These are phyloP conservation scores for Helicocarpus griseus DNA, from an alignment of 2,329 filamentous ascomycete genomes.

Conservation along the genomic window DNA sequence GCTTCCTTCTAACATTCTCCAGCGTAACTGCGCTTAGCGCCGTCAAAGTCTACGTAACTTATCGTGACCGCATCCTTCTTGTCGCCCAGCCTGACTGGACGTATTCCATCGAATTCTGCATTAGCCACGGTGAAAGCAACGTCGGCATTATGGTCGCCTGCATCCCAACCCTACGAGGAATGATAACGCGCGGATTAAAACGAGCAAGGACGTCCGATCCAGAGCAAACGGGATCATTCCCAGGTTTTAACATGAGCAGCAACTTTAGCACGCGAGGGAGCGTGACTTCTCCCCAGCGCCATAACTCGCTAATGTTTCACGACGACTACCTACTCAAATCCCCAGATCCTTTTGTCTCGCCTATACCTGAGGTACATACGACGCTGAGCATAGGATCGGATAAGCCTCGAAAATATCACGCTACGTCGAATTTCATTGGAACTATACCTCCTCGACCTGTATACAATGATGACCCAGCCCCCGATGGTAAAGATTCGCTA, in stretches of 20 bases:
- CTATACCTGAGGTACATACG: not conserved
- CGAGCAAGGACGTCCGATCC: not conserved
- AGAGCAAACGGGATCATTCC: not conserved
- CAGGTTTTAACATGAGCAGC: not conserved
- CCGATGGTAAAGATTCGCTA: too few species aligned
- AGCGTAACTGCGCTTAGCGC: slow-evolving; percentile 31
- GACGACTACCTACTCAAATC: not conserved
- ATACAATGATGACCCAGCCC: not conserved
- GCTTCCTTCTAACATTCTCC: slow-evolving; percentile 3
- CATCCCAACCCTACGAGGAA: slow-evolving; percentile 31
- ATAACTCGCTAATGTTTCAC: not conserved
- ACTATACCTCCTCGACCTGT: not conserved
- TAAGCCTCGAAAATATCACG: not conserved
- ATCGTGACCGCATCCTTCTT: slow-evolving; percentile 29
- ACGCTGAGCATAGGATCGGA: not conserved
- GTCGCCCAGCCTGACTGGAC: slow-evolving; percentile 30
- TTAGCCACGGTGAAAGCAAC: slow-evolving; percentile 33
- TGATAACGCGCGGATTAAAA: slow-evolving; percentile 30
- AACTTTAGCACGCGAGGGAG: not conserved
- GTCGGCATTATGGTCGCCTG: slow-evolving; percentile 34
- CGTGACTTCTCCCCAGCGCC: not conserved
- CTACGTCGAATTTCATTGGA: not conserved
- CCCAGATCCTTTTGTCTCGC: not conserved
- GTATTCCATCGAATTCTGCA: slow-evolving; percentile 32
- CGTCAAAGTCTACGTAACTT: slow-evolving; percentile 31